Percentiles rank a stretch among this genome's conserved stretches.
These are phyloP conservation scores for Penicillium sp. DNA, from an alignment of 2,329 filamentous ascomycete genomes.

Conservation along the genomic window DNA sequence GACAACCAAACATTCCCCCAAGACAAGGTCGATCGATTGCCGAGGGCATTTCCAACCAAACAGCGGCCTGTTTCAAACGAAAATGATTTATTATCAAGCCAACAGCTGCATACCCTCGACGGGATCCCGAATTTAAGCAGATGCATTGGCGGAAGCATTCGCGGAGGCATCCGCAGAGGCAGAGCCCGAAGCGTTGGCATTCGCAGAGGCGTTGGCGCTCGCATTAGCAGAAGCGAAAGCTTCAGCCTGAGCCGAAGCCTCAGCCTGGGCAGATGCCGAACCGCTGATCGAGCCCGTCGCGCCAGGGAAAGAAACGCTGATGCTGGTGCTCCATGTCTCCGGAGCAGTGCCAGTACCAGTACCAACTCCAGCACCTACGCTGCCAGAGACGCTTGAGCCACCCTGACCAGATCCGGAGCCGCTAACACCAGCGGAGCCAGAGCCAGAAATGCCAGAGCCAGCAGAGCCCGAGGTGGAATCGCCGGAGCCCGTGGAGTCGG, in stretches of 20 bases:
- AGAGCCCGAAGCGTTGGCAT: constrained; percentile 7
- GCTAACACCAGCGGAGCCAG: constrained; percentile 21
- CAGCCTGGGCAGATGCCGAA: constrained; percentile 13
- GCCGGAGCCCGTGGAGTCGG: constrained; percentile 13
- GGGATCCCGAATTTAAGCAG: constrained; percentile 1
- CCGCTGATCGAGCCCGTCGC: constrained; percentile 19
- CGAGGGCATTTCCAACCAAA: neutral
- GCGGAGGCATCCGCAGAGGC: constrained; percentile 10
- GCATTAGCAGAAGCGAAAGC: constrained; percentile 14
- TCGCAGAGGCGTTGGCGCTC: constrained; percentile 10
- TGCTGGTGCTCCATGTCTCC: constrained; percentile 18
- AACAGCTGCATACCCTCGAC: neutral
- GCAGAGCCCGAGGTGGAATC: constrained; percentile 21
- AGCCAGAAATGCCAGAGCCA: constrained; percentile 24
- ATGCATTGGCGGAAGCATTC: constrained; percentile 10
- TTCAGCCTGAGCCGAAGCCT: constrained; percentile 13
- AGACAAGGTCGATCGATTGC: neutral
- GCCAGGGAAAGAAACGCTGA: constrained; percentile 17
- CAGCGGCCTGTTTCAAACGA: neutral
- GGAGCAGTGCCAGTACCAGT: constrained; percentile 15
- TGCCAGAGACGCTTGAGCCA: constrained; percentile 18
- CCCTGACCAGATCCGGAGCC: constrained; percentile 21
- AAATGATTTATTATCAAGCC: neutral
- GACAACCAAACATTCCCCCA: constrained; percentile 11
- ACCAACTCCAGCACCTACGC: constrained; percentile 11